These are phyloP conservation scores for Rhodotorula sp. DNA, from an alignment of 1,284 basidiomycete species.

Conservation along the genomic window DNA sequence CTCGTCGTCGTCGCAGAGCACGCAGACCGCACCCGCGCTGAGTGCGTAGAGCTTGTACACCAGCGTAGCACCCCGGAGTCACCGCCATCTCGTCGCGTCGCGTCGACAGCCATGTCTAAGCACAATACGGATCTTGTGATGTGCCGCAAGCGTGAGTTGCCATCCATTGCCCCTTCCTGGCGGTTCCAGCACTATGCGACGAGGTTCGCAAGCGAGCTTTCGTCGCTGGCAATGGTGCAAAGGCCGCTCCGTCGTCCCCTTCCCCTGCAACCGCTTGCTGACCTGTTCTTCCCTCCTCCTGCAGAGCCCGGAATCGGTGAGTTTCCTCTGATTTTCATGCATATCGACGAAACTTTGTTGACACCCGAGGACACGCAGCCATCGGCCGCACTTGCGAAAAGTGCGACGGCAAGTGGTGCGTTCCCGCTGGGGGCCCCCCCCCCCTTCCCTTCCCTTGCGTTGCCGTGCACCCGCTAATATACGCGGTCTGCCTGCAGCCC, in stretches of 20 bases:
- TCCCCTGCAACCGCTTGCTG: background rate
- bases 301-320: slow-evolving; percentile 8
- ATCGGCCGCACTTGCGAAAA: slow-evolving; percentile 98
- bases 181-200: no score
- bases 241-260: no score
- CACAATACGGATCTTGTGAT: slow-evolving; percentile 43
- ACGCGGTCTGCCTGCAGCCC: slow-evolving; percentile 62
- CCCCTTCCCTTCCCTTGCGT: background rate
- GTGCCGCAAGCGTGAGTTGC: slow-evolving; percentile 44
- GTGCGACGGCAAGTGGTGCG: slow-evolving; percentile 98
- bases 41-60: background rate
- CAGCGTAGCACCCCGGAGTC: background rate
- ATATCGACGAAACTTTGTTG: background rate
- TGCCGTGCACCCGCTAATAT: background rate
- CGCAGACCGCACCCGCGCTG: no score
- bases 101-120: slow-evolving; percentile 10
- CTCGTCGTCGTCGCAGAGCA: no score
- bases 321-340: background rate
- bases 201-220: no score
- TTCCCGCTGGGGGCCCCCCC: slow-evolving; percentile 32
- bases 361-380: slow-evolving; percentile 58
- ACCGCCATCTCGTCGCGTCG: background rate
- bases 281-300: background rate
- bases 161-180: background rate
- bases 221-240: no score